Conservation (phyloP, 169 alveolate genomes). For the Plasmodium cynomolgi region DNA sequence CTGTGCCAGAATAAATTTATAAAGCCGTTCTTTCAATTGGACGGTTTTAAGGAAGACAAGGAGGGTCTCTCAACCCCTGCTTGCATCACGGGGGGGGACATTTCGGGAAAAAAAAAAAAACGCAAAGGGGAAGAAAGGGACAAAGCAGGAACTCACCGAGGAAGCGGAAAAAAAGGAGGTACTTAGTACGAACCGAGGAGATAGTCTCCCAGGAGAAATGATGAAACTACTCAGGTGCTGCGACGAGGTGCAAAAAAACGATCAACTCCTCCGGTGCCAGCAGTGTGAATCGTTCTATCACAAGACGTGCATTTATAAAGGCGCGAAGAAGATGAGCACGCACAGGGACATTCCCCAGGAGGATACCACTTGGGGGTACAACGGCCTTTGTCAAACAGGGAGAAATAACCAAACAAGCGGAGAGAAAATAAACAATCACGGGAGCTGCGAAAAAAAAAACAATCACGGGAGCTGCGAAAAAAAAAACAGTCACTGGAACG, state of each 20-base stretch:
- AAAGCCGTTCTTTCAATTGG: slow-evolving; percentile 25
- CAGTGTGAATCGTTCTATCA: slow-evolving; percentile 56
- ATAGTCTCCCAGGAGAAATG: background rate
- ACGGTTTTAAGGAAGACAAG: background rate
- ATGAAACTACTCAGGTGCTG: slow-evolving; percentile 25
- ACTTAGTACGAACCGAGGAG: background rate
- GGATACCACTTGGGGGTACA: background rate
- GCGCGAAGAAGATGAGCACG: background rate
- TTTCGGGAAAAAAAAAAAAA: background rate
- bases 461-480: no score
- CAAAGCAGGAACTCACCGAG: background rate
- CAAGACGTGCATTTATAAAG: slow-evolving; percentile 13
- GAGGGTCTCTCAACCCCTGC: background rate
- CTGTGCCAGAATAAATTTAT: slow-evolving; percentile 21
- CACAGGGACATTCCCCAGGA: background rate
- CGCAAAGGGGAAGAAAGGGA: background rate
- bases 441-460: background rate
- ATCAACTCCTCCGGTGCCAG: background rate
- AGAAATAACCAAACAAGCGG: background rate
- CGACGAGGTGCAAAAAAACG: background rate
- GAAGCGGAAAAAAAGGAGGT: background rate
- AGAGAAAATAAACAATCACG: background rate
- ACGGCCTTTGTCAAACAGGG: background rate
- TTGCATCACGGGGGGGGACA: background rate
- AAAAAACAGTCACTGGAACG: background rate